These are phyloP conservation scores for Allium cepa DNA, from an alignment of 106 monocot species.

Conservation along the genomic window DNA sequence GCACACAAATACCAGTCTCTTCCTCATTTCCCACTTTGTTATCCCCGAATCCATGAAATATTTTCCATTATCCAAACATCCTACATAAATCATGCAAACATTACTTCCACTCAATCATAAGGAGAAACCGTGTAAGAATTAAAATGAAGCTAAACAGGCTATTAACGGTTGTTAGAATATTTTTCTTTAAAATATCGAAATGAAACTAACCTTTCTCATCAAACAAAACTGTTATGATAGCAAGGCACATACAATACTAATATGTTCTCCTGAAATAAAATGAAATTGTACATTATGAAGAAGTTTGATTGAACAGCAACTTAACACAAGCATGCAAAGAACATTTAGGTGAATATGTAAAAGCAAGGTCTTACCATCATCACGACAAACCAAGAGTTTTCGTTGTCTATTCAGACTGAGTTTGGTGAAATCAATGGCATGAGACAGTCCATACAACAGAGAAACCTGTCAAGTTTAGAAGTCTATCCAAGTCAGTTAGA, in stretches of 20 bases:
- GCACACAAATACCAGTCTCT: constrained; percentile 67
- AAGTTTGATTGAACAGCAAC: neutral
- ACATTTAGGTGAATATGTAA: neutral
- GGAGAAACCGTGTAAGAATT: neutral
- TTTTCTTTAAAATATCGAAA: neutral
- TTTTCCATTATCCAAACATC: constrained; percentile 69
- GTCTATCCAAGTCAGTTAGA: constrained; percentile 18
- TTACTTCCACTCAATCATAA: too few species aligned
- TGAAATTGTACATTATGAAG: neutral
- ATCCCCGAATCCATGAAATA: constrained; percentile 30
- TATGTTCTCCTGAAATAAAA: constrained; percentile 72
- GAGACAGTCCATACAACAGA: constrained; percentile 41
- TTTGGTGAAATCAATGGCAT: constrained; percentile 63
- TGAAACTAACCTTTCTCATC: constrained; percentile 44
- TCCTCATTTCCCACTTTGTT: constrained; percentile 71
- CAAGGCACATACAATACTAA: constrained; percentile 77
- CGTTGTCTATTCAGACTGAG: constrained; percentile 40
- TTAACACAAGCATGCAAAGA: too few species aligned
- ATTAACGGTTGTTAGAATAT: neutral
- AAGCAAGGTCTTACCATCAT: constrained; percentile 45
- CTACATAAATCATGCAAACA: too few species aligned
- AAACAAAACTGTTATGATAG: constrained; percentile 54
- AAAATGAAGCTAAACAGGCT: neutral
- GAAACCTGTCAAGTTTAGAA: constrained; percentile 74
- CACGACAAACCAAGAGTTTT: constrained; percentile 70